phyloP scores from a whole-genome alignment of 169 alveolate species.

The Plasmodium vinckei region DNA sequence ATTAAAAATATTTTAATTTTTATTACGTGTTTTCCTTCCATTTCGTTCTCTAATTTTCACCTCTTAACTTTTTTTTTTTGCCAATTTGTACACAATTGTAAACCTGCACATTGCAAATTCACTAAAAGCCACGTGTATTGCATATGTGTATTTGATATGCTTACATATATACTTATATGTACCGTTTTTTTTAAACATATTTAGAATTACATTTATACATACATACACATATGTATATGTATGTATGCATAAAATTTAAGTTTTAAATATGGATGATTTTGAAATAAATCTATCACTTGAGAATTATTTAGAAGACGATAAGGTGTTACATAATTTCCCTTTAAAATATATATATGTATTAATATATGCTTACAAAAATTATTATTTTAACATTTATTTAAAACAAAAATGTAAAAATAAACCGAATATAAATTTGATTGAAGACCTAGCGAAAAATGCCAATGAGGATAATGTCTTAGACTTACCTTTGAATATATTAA shows the following conservation, averaged over 20 bases:
- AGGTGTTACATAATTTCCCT: slow-evolving; percentile 39
- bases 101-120: background rate
- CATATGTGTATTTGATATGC: no score
- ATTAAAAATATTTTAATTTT: background rate
- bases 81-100: background rate
- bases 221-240: slow-evolving; percentile 9
- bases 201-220: background rate
- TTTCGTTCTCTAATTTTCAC: background rate
- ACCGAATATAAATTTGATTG: background rate
- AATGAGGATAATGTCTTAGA: slow-evolving; percentile 7
- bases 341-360: slow-evolving; percentile 27
- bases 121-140: no score
- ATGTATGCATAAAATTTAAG: slow-evolving; percentile 4
- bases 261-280: slow-evolving; percentile 29
- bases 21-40: background rate
- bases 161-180: no score
- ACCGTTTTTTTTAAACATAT: no score
- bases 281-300: slow-evolving; percentile 46
- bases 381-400: slow-evolving; percentile 21
- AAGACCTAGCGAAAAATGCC: slow-evolving; percentile 2
- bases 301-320: slow-evolving; percentile 59
- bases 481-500: slow-evolving; percentile 4
- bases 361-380: slow-evolving; percentile 51
- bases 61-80: background rate
- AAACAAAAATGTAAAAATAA: slow-evolving; percentile 17